Conservation (phyloP, 352 stramenopile species). For the Elongisporangium prolatum region DNA sequence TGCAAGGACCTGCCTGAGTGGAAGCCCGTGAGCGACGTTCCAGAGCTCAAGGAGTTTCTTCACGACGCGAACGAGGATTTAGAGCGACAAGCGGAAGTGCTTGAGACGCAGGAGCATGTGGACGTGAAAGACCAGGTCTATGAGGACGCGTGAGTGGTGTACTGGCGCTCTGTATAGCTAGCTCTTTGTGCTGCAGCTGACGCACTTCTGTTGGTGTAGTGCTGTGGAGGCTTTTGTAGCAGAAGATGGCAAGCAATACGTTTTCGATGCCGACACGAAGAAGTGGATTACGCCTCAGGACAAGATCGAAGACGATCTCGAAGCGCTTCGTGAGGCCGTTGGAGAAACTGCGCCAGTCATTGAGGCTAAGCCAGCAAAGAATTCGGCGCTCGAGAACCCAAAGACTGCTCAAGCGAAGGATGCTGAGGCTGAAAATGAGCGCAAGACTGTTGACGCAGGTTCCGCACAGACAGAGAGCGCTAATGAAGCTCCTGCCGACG, state of each 20-base stretch:
- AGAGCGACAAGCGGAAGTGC: conserved; percentile 43
- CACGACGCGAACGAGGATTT: conserved; percentile 65
- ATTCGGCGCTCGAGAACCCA: neutral
- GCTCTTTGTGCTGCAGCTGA: neutral
- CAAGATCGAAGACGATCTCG: conserved; percentile 69
- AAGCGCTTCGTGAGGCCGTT: conserved; percentile 44
- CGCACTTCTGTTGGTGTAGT: conserved; percentile 11
- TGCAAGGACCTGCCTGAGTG: conserved; percentile 37
- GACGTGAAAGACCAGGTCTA: conserved; percentile 48
- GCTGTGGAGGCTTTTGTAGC: conserved; percentile 41
- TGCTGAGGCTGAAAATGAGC: conserved; percentile 3
- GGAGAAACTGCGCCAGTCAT: conserved; percentile 17
- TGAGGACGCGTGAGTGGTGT: conserved; percentile 32
- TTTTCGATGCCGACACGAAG: conserved; percentile 63
- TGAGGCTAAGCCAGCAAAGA: conserved; percentile 1
- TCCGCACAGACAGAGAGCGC: conserved; percentile 3
- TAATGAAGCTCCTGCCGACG: neutral
- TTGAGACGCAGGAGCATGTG: conserved; percentile 33
- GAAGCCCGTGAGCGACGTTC: conserved; percentile 59
- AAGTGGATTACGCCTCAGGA: conserved; percentile 67
- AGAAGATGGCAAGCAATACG: conserved; percentile 65
- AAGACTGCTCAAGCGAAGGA: neutral
- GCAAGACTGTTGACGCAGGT: conserved; percentile 1
- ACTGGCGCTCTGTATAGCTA: neutral
- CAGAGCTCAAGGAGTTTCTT: conserved; percentile 58